Conservation (phyloP, 202 grass and related monocot genomes). For the Setaria italica region DNA sequence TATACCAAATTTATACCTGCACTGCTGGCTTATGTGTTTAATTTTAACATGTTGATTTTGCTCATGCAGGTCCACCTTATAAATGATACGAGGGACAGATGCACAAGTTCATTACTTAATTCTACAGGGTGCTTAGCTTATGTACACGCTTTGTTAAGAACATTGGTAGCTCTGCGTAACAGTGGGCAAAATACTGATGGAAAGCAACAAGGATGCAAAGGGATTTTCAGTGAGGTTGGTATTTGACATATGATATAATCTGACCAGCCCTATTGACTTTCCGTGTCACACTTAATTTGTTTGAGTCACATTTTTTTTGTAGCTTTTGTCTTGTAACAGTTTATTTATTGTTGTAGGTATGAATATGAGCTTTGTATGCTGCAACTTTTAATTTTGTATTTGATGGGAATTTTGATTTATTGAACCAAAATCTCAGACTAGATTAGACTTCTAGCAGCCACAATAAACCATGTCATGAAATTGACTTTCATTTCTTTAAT, state of each 20-base stretch:
- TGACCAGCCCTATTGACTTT: slow-evolving; percentile 8
- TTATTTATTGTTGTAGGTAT: slow-evolving; percentile 18
- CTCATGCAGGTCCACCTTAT: slow-evolving; percentile 66
- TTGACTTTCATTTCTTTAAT: not conserved
- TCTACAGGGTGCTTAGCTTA: slow-evolving; percentile 60
- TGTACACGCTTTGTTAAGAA: slow-evolving; percentile 61
- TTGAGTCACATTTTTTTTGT: slow-evolving; percentile 31
- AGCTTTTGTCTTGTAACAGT: not conserved
- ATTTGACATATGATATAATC: slow-evolving; percentile 22
- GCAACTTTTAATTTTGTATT: slow-evolving; percentile 19
- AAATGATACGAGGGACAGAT: slow-evolving; percentile 54
- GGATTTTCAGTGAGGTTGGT: slow-evolving; percentile 50
- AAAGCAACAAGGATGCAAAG: slow-evolving; percentile 42
- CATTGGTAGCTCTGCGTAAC: slow-evolving; percentile 50
- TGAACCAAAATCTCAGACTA: slow-evolving; percentile 17
- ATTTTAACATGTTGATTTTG: slow-evolving; percentile 39
- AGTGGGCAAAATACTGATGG: slow-evolving; percentile 51
- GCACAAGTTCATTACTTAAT: slow-evolving; percentile 49
- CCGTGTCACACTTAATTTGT: not conserved
- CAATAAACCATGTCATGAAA: slow-evolving; percentile 18
- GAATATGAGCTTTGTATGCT: slow-evolving; percentile 12
- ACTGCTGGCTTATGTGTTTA: slow-evolving; percentile 28
- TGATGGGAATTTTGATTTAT: not conserved
- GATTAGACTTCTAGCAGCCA: slow-evolving; percentile 3
- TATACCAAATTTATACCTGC: slow-evolving; percentile 20